Percentiles rank a stretch among this genome's conserved stretches.
phyloP scores from a whole-genome alignment of 78 protist species.

The Goniomonas avonlea region DNA sequence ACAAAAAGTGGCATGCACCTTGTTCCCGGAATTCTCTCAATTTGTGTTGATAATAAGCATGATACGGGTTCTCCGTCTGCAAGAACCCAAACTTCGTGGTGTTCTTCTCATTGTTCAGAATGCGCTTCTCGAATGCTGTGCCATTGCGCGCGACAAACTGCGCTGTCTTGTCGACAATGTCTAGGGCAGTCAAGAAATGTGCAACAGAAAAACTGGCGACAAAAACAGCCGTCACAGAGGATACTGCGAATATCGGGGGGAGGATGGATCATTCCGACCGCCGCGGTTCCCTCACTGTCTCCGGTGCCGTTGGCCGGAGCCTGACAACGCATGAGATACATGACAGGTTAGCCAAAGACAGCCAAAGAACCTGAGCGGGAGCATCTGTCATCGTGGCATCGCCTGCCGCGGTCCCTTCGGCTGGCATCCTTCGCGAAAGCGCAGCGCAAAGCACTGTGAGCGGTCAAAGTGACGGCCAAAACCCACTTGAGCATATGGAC shows the following conservation, averaged over 20 bases:
- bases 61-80: slow-evolving; percentile 35
- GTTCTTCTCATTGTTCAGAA: slow-evolving; percentile 29
- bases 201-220: not conserved
- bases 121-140: slow-evolving; percentile 44
- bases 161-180: slow-evolving; percentile 61
- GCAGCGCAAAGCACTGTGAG: too few relatives aligned
- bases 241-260: slow-evolving; percentile 9
- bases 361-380: too few relatives aligned
- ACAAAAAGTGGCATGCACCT: too few relatives aligned
- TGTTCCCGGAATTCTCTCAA: slow-evolving; percentile 10
- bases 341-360: too few relatives aligned
- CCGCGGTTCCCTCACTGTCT: too few relatives aligned
- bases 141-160: slow-evolving; percentile 62
- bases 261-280: slow-evolving; percentile 2
- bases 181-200: not conserved
- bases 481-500: too few relatives aligned
- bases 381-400: too few relatives aligned
- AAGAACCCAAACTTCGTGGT: slow-evolving; percentile 54
- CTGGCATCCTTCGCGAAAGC: too few relatives aligned
- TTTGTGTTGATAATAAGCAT: slow-evolving; percentile 42
- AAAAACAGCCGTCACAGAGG: not conserved
- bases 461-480: too few relatives aligned
- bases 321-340: too few relatives aligned
- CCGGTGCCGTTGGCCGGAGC: too few relatives aligned
- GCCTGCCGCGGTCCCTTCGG: too few relatives aligned